Percentiles rank a stretch among this genome's conserved stretches.
Conservation (phyloP, 1,284 basidiomycete genomes). For the Trichosporon coremiiforme region DNA sequence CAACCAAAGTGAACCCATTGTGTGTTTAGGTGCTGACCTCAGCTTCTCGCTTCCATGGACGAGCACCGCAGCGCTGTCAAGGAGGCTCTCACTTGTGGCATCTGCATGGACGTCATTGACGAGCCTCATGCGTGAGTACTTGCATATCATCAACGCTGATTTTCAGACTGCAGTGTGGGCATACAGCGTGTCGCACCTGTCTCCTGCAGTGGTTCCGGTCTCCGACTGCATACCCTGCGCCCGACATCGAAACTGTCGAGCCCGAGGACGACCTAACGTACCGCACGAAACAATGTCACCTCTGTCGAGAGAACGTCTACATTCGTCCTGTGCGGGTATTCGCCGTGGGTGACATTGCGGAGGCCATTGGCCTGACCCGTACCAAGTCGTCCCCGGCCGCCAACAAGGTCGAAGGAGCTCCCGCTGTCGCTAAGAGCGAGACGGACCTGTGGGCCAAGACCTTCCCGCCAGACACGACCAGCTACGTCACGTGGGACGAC, state of each 20-base stretch:
- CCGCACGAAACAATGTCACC: conserved; percentile 50
- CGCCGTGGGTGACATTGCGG: conserved; percentile 43
- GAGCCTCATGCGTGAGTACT: conserved; percentile 54
- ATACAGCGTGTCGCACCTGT: conserved; percentile 51
- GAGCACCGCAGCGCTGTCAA: conserved; percentile 37
- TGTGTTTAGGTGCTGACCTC: conserved; percentile 1
- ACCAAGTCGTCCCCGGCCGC: conserved; percentile 23
- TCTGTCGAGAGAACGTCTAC: conserved; percentile 48
- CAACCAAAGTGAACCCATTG: conserved; percentile 22
- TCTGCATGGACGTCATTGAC: conserved; percentile 49
- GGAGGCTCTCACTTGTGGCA: conserved; percentile 46
- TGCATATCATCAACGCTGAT: conserved; percentile 22
- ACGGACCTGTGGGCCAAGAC: conserved; percentile 42
- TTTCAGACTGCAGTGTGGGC: conserved; percentile 51
- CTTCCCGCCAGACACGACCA: conserved; percentile 39
- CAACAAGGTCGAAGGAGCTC: conserved; percentile 18
- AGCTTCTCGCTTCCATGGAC: conserved; percentile 34
- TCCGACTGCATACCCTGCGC: conserved; percentile 41
- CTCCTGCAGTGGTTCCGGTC: conserved; percentile 51
- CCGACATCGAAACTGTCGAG: conserved; percentile 31
- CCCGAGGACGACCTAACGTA: conserved; percentile 39
- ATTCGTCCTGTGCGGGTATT: conserved; percentile 49
- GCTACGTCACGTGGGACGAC: conserved; percentile 41
- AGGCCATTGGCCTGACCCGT: conserved; percentile 40
- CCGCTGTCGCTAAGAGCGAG: conserved; percentile 9